These are phyloP conservation scores for Favolaschia claudopus DNA, from an alignment of 768 basidiomycete species.

Conservation along the genomic window DNA sequence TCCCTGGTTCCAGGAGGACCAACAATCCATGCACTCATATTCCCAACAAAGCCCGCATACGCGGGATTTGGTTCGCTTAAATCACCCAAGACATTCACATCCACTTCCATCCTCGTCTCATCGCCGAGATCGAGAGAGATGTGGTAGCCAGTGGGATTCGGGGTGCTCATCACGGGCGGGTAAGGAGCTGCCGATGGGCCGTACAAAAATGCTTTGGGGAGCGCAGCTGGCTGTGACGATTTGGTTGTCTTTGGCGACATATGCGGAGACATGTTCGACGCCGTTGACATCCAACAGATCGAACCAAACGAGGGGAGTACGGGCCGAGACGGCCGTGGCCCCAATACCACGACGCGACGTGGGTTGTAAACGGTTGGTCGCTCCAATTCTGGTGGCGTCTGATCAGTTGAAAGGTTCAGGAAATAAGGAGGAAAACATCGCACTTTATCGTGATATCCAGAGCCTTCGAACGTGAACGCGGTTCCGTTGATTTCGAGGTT, in stretches of 20 bases:
- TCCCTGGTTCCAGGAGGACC: background rate
- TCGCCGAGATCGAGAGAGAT: background rate
- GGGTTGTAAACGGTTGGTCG: slow-evolving; percentile 12
- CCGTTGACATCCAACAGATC: slow-evolving; percentile 16
- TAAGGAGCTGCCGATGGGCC: background rate
- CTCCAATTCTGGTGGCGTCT: slow-evolving; percentile 26
- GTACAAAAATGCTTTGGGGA: background rate
- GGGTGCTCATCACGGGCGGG: slow-evolving; percentile 6
- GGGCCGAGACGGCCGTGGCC: slow-evolving; percentile 28
- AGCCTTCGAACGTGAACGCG: slow-evolving; percentile 10
- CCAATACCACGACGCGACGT: slow-evolving; percentile 26
- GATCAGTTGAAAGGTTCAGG: too few species aligned
- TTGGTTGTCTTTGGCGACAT: slow-evolving; percentile 12
- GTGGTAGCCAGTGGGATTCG: slow-evolving; percentile 4
- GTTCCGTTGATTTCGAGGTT: slow-evolving; percentile 17
- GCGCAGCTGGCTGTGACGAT: slow-evolving; percentile 18
- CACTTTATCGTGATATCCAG: slow-evolving; percentile 25
- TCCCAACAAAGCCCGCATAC: slow-evolving; percentile 8
- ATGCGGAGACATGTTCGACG: slow-evolving; percentile 15
- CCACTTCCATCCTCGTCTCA: background rate
- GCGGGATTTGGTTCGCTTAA: background rate
- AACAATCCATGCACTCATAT: background rate
- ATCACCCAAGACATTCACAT: background rate
- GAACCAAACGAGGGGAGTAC: slow-evolving; percentile 32
- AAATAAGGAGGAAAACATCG: background rate